Evolutionary conservation across 1,139 yeast genomes (phyloP).

Genomic region (Geotrichum macrosporum): DNA sequence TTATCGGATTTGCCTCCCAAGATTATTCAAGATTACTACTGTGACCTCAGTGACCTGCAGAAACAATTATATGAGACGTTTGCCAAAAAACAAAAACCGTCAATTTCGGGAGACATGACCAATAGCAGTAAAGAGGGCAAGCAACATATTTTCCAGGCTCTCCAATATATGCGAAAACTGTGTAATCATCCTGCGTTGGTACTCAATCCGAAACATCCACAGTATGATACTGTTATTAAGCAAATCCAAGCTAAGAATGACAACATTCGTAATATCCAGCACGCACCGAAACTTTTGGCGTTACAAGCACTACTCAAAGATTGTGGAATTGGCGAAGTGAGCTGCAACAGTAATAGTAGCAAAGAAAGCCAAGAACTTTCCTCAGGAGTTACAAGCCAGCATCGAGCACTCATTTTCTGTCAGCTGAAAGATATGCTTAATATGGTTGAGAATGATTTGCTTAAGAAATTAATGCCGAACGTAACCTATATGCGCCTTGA

Average conservation of each 20-base stretch:
- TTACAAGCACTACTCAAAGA: slow-evolving; percentile 76
- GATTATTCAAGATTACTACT: slow-evolving; percentile 95
- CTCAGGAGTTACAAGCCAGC: slow-evolving; percentile 85
- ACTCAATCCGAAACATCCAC: slow-evolving; percentile 81
- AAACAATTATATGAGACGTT: slow-evolving; percentile 83
- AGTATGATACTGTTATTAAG: slow-evolving; percentile 57
- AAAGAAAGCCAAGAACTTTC: slow-evolving; percentile 38
- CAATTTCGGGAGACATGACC: slow-evolving; percentile 62
- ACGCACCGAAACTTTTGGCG: slow-evolving; percentile 87
- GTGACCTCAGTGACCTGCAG: slow-evolving; percentile 90
- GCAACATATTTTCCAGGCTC: slow-evolving; percentile 94
- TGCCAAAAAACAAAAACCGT: slow-evolving; percentile 76
- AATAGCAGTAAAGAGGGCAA: slow-evolving; percentile 51
- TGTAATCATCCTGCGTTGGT: slow-evolving; percentile 97
- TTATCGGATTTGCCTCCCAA: slow-evolving; percentile 95
- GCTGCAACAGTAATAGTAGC: slow-evolving; percentile 20
- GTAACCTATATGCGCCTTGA: slow-evolving; percentile 95
- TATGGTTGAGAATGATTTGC: slow-evolving; percentile 85
- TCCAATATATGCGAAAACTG: slow-evolving; percentile 93
- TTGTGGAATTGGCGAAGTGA: slow-evolving; percentile 80
- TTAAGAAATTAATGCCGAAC: slow-evolving; percentile 78
- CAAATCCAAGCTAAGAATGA: slow-evolving; percentile 58
- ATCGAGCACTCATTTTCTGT: slow-evolving; percentile 91
- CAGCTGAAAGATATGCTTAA: slow-evolving; percentile 97
- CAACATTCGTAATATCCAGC: slow-evolving; percentile 65